Conservation (phyloP, 768 basidiomycete genomes). For the Tricholoma bakamatsutake region DNA sequence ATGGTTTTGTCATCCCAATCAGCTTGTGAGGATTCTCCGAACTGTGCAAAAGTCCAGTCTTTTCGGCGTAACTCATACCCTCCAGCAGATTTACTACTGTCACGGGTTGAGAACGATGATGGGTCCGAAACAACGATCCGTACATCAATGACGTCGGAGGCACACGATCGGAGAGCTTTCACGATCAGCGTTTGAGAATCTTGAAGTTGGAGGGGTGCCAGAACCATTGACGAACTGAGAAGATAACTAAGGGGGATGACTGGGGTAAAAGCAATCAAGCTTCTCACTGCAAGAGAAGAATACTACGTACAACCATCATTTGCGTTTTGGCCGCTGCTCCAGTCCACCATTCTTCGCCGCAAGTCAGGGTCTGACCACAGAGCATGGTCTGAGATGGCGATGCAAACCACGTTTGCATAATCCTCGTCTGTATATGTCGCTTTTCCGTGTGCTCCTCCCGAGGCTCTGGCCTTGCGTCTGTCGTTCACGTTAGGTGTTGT, state of each 20-base stretch:
- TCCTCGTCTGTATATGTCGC: slow-evolving; percentile 32
- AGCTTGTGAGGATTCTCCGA: slow-evolving; percentile 22
- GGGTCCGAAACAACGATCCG: slow-evolving; percentile 51
- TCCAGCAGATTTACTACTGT: slow-evolving; percentile 28
- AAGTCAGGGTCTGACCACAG: slow-evolving; percentile 61
- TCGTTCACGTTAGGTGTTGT: not conserved
- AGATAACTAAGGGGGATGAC: slow-evolving; percentile 59
- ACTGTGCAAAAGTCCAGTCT: slow-evolving; percentile 28
- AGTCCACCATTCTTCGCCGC: slow-evolving; percentile 41
- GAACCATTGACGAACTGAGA: slow-evolving; percentile 31
- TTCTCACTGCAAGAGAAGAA: slow-evolving; percentile 1
- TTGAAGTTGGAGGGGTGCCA: slow-evolving; percentile 23
- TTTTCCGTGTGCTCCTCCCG: slow-evolving; percentile 8
- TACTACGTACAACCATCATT: slow-evolving; percentile 38
- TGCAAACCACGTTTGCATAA: slow-evolving; percentile 41
- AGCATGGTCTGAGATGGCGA: slow-evolving; percentile 67
- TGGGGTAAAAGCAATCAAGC: slow-evolving; percentile 24
- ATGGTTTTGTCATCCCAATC: slow-evolving; percentile 62
- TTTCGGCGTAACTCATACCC: slow-evolving; percentile 64
- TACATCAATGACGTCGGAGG: slow-evolving; percentile 45
- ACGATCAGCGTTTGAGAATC: slow-evolving; percentile 42
- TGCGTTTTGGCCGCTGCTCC: slow-evolving; percentile 15
- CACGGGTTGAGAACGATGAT: slow-evolving; percentile 24
- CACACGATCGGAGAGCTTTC: slow-evolving; percentile 52
- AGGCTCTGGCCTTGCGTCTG: not conserved